Conservation (phyloP, 148 eudicot species). For the Oxyria digyna region DNA sequence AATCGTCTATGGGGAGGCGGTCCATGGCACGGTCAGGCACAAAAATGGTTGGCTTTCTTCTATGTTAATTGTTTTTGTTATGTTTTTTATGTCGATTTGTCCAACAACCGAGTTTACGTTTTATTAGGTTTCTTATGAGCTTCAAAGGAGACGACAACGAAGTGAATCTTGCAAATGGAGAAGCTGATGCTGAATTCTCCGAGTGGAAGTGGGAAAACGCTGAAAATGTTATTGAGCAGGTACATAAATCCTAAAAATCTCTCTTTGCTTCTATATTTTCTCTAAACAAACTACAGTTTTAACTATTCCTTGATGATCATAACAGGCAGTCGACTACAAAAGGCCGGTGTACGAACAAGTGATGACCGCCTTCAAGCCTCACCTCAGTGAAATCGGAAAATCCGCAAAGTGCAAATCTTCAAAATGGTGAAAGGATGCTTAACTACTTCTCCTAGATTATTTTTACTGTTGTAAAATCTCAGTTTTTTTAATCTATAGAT, state of each 20-base stretch:
- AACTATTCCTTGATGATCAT: background rate
- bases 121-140: constrained; percentile 79
- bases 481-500: background rate
- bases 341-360: constrained; percentile 95
- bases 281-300: background rate
- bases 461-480: constrained; percentile 3
- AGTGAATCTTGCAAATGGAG: constrained; percentile 69
- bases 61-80: background rate
- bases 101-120: too few species aligned
- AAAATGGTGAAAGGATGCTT: constrained; percentile 54
- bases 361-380: constrained; percentile 49
- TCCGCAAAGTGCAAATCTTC: constrained; percentile 70
- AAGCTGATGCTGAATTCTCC: constrained; percentile 72
- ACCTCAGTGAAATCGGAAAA: constrained; percentile 24
- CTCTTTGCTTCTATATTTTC: background rate
- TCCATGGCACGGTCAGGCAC: constrained; percentile 99
- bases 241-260: constrained; percentile 9
- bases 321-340: constrained; percentile 92
- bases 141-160: constrained; percentile 57
- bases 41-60: constrained; percentile 53
- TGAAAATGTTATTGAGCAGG: constrained; percentile 88
- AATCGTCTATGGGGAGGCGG: constrained; percentile 88
- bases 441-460: background rate
- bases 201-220: constrained; percentile 96
- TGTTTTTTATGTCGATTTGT: too few species aligned